These are phyloP conservation scores for Suillus placidus DNA, from an alignment of 768 basidiomycete genomes.

Conservation along the genomic window DNA sequence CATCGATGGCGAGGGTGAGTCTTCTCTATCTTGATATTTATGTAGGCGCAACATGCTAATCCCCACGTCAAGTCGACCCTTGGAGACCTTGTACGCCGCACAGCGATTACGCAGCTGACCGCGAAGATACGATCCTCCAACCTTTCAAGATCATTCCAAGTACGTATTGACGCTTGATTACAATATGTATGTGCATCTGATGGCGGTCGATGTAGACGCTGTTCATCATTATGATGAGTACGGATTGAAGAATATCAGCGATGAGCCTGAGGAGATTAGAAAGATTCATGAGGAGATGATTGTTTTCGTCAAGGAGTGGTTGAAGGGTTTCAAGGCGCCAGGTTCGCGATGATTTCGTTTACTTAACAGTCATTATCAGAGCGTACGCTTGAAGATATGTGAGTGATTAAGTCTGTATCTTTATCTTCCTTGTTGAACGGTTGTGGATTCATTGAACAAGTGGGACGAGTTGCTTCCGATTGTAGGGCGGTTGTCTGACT, in stretches of 20 bases:
- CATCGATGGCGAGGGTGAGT: constrained; percentile 80
- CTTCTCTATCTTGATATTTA: neutral
- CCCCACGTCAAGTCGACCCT: constrained; percentile 65
- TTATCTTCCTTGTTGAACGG: neutral
- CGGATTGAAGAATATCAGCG: constrained; percentile 58
- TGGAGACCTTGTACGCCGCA: constrained; percentile 90
- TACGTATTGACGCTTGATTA: constrained; percentile 38
- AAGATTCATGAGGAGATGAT: constrained; percentile 83
- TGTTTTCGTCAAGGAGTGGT: constrained; percentile 77
- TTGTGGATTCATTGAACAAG: neutral
- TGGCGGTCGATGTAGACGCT: constrained; percentile 45
- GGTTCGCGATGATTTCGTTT: neutral
- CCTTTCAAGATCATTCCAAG: constrained; percentile 90
- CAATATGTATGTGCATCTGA: neutral
- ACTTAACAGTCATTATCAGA: neutral
- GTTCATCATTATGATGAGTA: constrained; percentile 78
- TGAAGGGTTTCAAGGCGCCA: constrained; percentile 43
- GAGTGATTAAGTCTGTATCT: neutral
- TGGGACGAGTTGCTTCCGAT: neutral
- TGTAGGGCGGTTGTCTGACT: neutral
- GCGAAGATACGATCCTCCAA: constrained; percentile 68
- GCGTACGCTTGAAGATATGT: neutral
- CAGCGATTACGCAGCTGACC: constrained; percentile 66
- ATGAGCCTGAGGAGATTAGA: constrained; percentile 78
- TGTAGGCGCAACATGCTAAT: neutral